These are phyloP conservation scores for Botrytis aclada DNA, from an alignment of 2,329 filamentous ascomycete genomes.

Conservation along the genomic window DNA sequence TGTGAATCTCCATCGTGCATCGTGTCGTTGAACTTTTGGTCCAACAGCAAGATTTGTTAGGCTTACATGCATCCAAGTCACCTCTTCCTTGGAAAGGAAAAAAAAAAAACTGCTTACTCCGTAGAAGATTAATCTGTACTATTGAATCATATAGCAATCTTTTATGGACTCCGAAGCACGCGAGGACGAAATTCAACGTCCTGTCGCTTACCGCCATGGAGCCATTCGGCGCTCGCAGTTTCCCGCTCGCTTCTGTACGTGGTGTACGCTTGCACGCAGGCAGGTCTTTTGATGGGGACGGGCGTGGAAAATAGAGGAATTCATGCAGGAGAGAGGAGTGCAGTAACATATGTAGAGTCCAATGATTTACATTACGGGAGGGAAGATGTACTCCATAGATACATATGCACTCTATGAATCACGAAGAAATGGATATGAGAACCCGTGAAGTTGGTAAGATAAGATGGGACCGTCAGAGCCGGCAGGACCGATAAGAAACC, in stretches of 20 bases:
- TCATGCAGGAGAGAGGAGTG: conserved; percentile 4
- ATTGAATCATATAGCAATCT: conserved; percentile 5
- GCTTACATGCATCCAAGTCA: conserved; percentile 9
- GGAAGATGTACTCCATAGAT: background rate
- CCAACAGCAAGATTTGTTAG: conserved; percentile 4
- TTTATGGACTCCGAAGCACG: conserved; percentile 3
- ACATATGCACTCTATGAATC: background rate
- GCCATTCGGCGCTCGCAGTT: background rate
- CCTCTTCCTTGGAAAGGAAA: conserved; percentile 16
- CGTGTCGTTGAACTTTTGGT: conserved; percentile 20
- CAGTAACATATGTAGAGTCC: conserved; percentile 4
- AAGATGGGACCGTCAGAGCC: background rate
- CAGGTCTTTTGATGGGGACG: background rate
- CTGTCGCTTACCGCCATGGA: background rate
- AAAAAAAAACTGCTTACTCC: background rate
- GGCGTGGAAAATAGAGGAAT: background rate
- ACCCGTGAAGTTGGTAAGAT: conserved; percentile 14
- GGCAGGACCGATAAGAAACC: conserved; percentile 5
- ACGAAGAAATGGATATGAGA: background rate
- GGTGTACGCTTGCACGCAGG: background rate
- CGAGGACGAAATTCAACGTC: background rate
- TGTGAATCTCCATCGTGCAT: conserved; percentile 7
- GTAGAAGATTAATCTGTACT: background rate
- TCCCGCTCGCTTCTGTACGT: background rate
- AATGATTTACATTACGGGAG: conserved; percentile 8